Evolutionary conservation across 257 asterid species (phyloP).

Genomic region (Marsdenia floribunda): DNA sequence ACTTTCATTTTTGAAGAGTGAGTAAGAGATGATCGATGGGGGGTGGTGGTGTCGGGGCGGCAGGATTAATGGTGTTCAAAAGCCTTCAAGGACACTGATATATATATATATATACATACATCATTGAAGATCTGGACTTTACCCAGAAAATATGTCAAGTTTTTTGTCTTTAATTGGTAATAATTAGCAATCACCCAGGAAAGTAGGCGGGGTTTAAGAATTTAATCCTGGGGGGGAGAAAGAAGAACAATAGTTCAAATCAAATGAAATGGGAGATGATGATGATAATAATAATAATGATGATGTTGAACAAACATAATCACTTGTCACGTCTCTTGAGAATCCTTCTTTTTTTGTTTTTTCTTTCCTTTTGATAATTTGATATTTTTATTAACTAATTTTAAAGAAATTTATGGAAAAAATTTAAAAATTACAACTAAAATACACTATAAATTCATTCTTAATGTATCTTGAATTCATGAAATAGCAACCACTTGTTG

Average conservation of each 20-base stretch:
- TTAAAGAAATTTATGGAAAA: too few relatives aligned
- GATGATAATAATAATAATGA: conserved; percentile 17
- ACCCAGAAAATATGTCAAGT: background rate
- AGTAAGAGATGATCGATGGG: too few relatives aligned
- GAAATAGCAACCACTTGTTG: too few relatives aligned
- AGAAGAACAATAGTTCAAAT: conserved; percentile 8
- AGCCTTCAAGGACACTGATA: too few relatives aligned
- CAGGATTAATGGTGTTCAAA: too few relatives aligned
- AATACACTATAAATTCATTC: too few relatives aligned
- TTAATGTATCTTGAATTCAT: too few relatives aligned
- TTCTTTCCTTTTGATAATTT: too few relatives aligned
- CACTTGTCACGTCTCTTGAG: conserved; percentile 22
- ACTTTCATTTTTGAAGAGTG: too few relatives aligned
- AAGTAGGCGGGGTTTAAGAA: conserved; percentile 20
- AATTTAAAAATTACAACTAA: too few relatives aligned
- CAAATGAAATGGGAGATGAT: conserved; percentile 37
- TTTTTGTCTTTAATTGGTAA: background rate
- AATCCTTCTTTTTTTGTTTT: background rate
- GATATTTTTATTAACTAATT: too few relatives aligned
- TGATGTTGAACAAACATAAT: conserved; percentile 31
- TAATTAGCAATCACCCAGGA: conserved; percentile 15
- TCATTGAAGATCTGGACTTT: background rate
- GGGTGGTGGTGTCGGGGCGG: too few relatives aligned
- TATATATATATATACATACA: background rate
- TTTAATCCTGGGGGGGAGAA: conserved; percentile 25